A percentile compares a stretch with the other conserved stretches of the same genome.
Evolutionary conservation across 140 eudicot species (phyloP).

Genomic region (Cichorium intybus): DNA sequence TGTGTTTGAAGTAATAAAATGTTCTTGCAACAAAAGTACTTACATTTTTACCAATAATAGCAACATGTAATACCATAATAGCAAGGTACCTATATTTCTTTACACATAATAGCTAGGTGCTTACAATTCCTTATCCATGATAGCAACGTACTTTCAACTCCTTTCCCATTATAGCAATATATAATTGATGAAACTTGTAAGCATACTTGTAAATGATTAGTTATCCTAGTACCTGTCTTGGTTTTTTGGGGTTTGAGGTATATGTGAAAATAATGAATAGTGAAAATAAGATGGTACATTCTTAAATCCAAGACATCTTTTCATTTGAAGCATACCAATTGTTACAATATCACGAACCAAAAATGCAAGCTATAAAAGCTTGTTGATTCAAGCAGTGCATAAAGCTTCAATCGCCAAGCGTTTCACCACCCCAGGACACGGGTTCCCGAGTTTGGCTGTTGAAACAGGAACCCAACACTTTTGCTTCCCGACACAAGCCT

Average conservation of each 20-base stretch:
- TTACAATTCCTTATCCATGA: too few species aligned
- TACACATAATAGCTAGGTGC: too few species aligned
- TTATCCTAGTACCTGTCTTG: too few species aligned
- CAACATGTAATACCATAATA: too few species aligned
- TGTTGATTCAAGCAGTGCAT: conserved; percentile 34
- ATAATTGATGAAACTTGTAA: too few species aligned
- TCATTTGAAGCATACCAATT: not conserved
- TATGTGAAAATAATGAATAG: not conserved
- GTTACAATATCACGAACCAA: conserved; percentile 7
- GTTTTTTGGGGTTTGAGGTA: too few species aligned
- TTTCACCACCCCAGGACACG: conserved; percentile 49
- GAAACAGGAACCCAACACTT: conserved; percentile 53
- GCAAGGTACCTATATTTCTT: too few species aligned
- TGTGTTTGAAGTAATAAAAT: not conserved
- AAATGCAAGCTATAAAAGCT: not conserved
- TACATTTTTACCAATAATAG: too few species aligned
- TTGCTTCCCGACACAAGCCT: conserved; percentile 62
- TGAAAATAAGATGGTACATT: not conserved
- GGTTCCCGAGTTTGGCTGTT: conserved; percentile 36
- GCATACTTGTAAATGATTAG: too few species aligned
- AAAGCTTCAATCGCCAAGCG: conserved; percentile 61
- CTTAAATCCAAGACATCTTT: not conserved
- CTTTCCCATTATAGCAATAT: too few species aligned
- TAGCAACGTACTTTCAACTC: too few species aligned
- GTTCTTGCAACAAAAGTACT: not conserved